Evolutionary conservation across 2,329 filamentous ascomycete genomes (phyloP), one percentile per base, ranked within the genome.

Genomic region (Venturia oleaginea): DNA sequence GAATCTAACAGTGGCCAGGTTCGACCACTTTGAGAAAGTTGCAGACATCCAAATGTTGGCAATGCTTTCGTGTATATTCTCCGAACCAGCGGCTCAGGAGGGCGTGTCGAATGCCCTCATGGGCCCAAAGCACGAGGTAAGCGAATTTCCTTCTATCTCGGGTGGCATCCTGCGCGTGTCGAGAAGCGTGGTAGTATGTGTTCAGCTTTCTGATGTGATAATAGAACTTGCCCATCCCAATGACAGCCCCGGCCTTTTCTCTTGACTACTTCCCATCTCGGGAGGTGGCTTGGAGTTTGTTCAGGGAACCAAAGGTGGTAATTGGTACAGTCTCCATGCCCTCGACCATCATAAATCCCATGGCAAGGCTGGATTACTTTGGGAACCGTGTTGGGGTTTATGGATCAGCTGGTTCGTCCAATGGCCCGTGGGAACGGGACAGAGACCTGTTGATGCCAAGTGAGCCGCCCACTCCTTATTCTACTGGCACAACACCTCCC

Each of bases 41-140:
- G 84, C 81, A n/a, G 84, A 88, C 71, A 76, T 85, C 1, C 85
- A 87, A 70, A 86, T 86, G 82, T 77, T 87, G 40, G 85, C 84
- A n/a, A 85, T 85, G 81, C 73, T 87, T 43, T 84, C 85, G 4
- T 86, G 83, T 67, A 78, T 87, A 40, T 79, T 87, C 63, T 75
- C 79, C 17, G 79, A 84, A 68, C 77, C 80, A 24, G 77, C 75
- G 64, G 73, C 74, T 11, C 72, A 71, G 43, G 73, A 79, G 66
- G 73, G 74, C 15, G 75, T 78, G 43, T 74, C 73, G 30, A 73
- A 70, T 30, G 70, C 74, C 3, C 74, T 76, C 70, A 70, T 72
- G 22, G 75, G 71, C 59, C 72, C 72, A 67, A 69, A 70, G 64
- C 71, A 74, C 59, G 57, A 55, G 62, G 62, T 64, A 42, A 37